These are phyloP conservation scores for Aspergillus sp. DNA, from an alignment of 2,329 filamentous ascomycete species.

Conservation along the genomic window DNA sequence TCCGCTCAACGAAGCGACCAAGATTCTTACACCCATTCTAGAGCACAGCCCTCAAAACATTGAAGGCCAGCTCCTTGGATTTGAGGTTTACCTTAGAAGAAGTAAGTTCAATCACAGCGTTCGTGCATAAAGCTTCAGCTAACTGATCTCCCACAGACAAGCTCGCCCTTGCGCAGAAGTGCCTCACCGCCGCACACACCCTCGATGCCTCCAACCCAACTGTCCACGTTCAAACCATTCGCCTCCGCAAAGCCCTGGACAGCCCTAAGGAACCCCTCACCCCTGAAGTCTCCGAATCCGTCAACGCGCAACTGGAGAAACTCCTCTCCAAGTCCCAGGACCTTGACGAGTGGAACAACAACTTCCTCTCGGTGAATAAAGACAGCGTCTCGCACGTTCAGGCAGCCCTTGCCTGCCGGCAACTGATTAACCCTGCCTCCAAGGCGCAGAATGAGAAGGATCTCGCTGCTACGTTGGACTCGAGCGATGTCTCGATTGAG, in stretches of 20 bases:
- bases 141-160: slow-evolving; percentile 54
- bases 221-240: slow-evolving; percentile 67
- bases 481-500: slow-evolving; percentile 46
- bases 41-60: slow-evolving; percentile 75
- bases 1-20: slow-evolving; percentile 78
- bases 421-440: slow-evolving; percentile 52
- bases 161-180: slow-evolving; percentile 78
- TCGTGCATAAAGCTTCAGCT: slow-evolving; percentile 17
- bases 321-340: slow-evolving; percentile 51
- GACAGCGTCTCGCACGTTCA: slow-evolving; percentile 57
- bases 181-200: slow-evolving; percentile 64
- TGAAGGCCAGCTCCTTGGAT: slow-evolving; percentile 75
- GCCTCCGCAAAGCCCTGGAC: slow-evolving; percentile 60
- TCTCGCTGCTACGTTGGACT: slow-evolving; percentile 52
- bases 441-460: slow-evolving; percentile 55
- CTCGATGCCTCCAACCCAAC: slow-evolving; percentile 64
- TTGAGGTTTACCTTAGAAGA: slow-evolving; percentile 79
- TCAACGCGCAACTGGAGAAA: slow-evolving; percentile 61
- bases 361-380: slow-evolving; percentile 58
- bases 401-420: slow-evolving; percentile 55
- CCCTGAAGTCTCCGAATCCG: slow-evolving; percentile 59
- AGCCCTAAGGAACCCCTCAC: slow-evolving; percentile 54
- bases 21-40: slow-evolving; percentile 74
- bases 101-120: slow-evolving; percentile 49
- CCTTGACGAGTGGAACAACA: slow-evolving; percentile 59